A percentile compares a stretch with the other conserved stretches of the same genome.
phyloP scores from a whole-genome alignment of 306 rosid species.

The Rosa chinensis region DNA sequence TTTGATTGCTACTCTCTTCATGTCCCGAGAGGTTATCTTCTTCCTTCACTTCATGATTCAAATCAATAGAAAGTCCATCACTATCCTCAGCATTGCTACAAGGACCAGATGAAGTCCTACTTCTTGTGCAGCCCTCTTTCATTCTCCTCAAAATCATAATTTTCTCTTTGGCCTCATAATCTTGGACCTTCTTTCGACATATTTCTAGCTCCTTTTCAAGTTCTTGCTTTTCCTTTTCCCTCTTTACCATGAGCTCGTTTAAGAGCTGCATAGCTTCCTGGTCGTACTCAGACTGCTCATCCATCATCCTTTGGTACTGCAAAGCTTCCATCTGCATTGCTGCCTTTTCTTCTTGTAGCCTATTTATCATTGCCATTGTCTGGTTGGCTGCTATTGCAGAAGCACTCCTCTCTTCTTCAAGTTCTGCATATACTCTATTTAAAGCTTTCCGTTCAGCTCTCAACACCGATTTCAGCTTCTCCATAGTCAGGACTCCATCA shows the following conservation, averaged over 20 bases:
- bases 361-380: constrained; percentile 97
- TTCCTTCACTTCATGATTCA: constrained; percentile 65
- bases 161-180: constrained; percentile 70
- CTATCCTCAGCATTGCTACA: constrained; percentile 86
- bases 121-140: constrained; percentile 57
- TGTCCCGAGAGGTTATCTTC: constrained; percentile 50
- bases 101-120: constrained; percentile 69
- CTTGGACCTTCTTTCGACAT: constrained; percentile 69
- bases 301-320: constrained; percentile 99
- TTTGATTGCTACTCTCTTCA: constrained; percentile 58
- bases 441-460: constrained; percentile 71
- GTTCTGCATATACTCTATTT: constrained; percentile 67
- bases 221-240: constrained; percentile 91
- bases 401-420: constrained; percentile 98
- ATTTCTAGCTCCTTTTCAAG: constrained; percentile 74
- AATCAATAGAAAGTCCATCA: constrained; percentile 71
- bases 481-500: constrained; percentile 49
- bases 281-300: constrained; percentile 95
- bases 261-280: constrained; percentile 92
- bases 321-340: constrained; percentile 99
- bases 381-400: constrained; percentile 92
- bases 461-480: constrained; percentile 66
- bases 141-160: constrained; percentile 45
- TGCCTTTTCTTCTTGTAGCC: constrained; percentile 98
- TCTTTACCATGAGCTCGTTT: constrained; percentile 84